Conservation (phyloP, 2,329 filamentous ascomycete genomes). For the Pestalotiopsis fici region DNA sequence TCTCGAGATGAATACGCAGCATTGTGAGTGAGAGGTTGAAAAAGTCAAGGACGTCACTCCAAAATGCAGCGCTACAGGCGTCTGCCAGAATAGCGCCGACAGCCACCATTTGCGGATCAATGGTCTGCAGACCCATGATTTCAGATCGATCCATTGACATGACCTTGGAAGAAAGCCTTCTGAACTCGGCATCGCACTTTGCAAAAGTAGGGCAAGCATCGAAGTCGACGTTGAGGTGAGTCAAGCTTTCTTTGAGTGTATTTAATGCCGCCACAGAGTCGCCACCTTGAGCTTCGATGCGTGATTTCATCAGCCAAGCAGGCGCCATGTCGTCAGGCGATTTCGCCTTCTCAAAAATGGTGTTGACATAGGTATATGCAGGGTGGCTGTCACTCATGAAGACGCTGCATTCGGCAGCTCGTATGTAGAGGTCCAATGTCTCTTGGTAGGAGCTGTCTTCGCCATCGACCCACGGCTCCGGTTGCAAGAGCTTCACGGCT, state of each 20-base stretch:
- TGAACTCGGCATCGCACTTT: conserved; percentile 76
- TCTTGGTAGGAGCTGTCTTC: conserved; percentile 82
- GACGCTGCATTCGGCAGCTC: conserved; percentile 80
- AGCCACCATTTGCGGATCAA: conserved; percentile 58
- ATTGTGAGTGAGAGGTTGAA: conserved; percentile 71
- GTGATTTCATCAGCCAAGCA: conserved; percentile 80
- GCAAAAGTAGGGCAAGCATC: conserved; percentile 70
- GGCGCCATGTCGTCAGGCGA: conserved; percentile 79
- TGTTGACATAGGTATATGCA: conserved; percentile 68
- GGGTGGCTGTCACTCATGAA: conserved; percentile 73
- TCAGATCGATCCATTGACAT: conserved; percentile 54
- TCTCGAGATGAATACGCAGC: conserved; percentile 64
- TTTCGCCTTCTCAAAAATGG: conserved; percentile 70
- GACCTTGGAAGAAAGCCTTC: conserved; percentile 60
- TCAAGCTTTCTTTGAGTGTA: conserved; percentile 70
- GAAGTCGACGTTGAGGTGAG: conserved; percentile 67
- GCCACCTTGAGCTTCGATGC: conserved; percentile 74
- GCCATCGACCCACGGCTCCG: conserved; percentile 73
- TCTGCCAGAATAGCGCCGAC: conserved; percentile 72
- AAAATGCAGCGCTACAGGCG: conserved; percentile 70
- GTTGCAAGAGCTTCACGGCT: conserved; percentile 77
- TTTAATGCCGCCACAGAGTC: conserved; percentile 70
- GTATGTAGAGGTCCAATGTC: conserved; percentile 76
- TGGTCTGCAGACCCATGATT: conserved; percentile 42
- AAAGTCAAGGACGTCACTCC: conserved; percentile 72